Evolutionary conservation across 371 early-diverging fungal genomes (phyloP).

Genomic region (Mortierella sp.): DNA sequence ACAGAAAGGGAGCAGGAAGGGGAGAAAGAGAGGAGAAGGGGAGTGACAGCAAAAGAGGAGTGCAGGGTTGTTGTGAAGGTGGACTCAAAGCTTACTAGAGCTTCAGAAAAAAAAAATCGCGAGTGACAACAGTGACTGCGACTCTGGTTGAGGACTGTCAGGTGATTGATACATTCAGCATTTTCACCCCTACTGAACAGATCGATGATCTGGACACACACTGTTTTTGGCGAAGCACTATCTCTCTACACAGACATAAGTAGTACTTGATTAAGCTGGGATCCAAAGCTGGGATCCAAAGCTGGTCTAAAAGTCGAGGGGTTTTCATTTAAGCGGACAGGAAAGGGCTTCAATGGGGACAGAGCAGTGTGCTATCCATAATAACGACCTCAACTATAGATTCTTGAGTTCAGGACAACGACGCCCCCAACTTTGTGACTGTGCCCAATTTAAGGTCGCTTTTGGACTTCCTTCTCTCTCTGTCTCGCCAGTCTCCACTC

Average conservation of each 20-base stretch:
- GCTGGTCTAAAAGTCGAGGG: too few species aligned
- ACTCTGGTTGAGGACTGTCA: slow-evolving; percentile 1
- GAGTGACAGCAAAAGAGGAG: too few species aligned
- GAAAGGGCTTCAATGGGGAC: too few species aligned
- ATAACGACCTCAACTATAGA: too few species aligned
- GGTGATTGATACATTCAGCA: slow-evolving; percentile 18
- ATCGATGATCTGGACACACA: slow-evolving; percentile 6
- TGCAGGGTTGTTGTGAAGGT: too few species aligned
- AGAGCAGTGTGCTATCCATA: too few species aligned
- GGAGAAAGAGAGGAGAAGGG: too few species aligned
- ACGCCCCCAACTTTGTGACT: slow-evolving; percentile 24
- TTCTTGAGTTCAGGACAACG: neutral
- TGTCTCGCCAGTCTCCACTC: neutral
- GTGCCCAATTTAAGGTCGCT: slow-evolving; percentile 26
- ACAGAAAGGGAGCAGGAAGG: too few species aligned
- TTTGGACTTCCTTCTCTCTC: slow-evolving; percentile 6
- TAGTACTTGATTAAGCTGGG: slow-evolving; percentile 5
- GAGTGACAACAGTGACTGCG: slow-evolving; percentile 7
- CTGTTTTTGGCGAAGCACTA: slow-evolving; percentile 11
- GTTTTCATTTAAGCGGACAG: too few species aligned
- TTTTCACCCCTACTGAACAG: slow-evolving; percentile 10
- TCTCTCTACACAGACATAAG: slow-evolving; percentile 8
- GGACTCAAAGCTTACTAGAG: neutral
- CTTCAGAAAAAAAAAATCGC: slow-evolving; percentile 2
- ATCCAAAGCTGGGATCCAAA: too few species aligned